These are phyloP conservation scores for Triticum turgidum DNA, from an alignment of 176 grass and related monocot genomes.

Conservation along the genomic window DNA sequence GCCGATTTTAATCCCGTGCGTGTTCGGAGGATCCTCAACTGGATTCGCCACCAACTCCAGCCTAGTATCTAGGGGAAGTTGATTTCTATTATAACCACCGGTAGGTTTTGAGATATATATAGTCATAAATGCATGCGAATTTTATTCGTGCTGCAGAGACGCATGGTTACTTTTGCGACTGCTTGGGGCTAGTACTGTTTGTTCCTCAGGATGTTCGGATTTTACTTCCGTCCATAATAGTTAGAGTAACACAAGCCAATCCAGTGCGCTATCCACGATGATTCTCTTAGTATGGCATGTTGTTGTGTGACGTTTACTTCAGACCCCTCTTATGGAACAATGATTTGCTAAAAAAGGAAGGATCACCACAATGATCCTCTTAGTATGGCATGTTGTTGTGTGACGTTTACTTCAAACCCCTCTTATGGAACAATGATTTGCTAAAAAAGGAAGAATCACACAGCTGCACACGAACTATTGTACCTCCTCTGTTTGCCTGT, in stretches of 20 bases:
- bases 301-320: conserved; percentile 21
- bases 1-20: neutral
- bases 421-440: neutral
- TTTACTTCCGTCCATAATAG: neutral
- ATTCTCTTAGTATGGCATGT: neutral
- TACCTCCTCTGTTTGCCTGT: conserved; percentile 2
- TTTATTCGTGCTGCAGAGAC: neutral
- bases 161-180: neutral
- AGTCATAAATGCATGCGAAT: neutral
- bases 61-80: neutral
- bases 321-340: neutral
- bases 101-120: conserved; percentile 15
- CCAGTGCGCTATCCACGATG: neutral
- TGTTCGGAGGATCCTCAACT: neutral
- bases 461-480: conserved; percentile 11
- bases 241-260: neutral
- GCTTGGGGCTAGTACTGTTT: neutral
- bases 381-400: neutral
- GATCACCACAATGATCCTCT: neutral
- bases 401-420: conserved; percentile 17
- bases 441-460: neutral
- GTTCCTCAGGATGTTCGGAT: conserved; percentile 5
- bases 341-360: conserved; percentile 15
- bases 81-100: neutral
- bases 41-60: conserved; percentile 11